phyloP scores from a whole-genome alignment of 768 basidiomycete species.

The Lactarius sanguifluus region DNA sequence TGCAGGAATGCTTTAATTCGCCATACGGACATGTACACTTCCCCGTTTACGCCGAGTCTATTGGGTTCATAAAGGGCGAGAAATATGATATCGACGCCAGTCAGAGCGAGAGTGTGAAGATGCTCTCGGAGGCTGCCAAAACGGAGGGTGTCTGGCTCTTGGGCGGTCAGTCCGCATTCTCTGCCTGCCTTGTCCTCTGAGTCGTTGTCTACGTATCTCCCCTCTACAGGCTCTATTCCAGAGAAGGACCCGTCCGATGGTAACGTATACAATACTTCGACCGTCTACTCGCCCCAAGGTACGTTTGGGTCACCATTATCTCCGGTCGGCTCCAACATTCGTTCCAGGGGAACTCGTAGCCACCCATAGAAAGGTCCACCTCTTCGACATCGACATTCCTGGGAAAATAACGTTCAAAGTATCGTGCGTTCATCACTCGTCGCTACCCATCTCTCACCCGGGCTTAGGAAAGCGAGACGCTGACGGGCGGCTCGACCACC shows the following conservation, averaged over 20 bases:
- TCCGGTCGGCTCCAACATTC: constrained; percentile 18
- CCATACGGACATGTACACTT: constrained; percentile 82
- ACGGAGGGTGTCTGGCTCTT: constrained; percentile 84
- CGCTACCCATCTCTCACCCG: background rate
- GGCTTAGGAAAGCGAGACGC: constrained; percentile 81
- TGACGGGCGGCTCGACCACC: constrained; percentile 70
- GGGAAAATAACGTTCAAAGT: constrained; percentile 91
- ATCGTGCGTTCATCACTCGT: background rate
- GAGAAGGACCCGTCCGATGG: constrained; percentile 64
- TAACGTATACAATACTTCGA: constrained; percentile 90
- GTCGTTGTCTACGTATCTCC: background rate
- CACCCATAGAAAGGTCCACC: constrained; percentile 89
- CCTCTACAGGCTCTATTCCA: constrained; percentile 84
- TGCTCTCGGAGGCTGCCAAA: constrained; percentile 80
- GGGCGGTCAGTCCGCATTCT: constrained; percentile 62
- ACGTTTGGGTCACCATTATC: constrained; percentile 14
- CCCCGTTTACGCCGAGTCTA: constrained; percentile 78
- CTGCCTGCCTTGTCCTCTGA: background rate
- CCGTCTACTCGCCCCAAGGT: constrained; percentile 85
- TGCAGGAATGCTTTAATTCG: constrained; percentile 81
- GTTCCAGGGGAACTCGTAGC: constrained; percentile 76
- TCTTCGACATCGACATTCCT: constrained; percentile 97
- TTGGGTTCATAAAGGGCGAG: constrained; percentile 58
- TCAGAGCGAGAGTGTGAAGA: constrained; percentile 73
- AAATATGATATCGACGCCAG: constrained; percentile 56